Percentiles rank a stretch among this genome's conserved stretches.
These are phyloP conservation scores for Achlya hypogyna DNA, from an alignment of 352 stramenopile genomes.

Conservation along the genomic window DNA sequence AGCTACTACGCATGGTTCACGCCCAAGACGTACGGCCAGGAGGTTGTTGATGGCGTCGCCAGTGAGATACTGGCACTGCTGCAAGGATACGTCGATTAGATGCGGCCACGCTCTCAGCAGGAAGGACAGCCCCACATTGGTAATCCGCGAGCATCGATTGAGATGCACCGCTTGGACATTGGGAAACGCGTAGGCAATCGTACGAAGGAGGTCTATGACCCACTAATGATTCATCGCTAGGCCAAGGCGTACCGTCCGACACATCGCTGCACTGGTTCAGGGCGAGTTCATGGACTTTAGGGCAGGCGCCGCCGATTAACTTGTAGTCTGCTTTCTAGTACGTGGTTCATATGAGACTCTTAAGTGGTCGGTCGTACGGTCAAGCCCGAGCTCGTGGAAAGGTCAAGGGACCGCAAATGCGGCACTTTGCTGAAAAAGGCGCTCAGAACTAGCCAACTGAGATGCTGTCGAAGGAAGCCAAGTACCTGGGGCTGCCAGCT, in stretches of 20 bases:
- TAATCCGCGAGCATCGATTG: slow-evolving; percentile 41
- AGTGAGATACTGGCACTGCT: slow-evolving; percentile 30
- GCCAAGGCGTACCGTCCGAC: slow-evolving; percentile 3
- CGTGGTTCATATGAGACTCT: background rate
- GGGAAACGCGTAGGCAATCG: slow-evolving; percentile 29
- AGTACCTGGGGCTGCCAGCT: slow-evolving; percentile 4
- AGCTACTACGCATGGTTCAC: background rate
- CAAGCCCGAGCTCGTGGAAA: background rate
- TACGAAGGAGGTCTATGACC: slow-evolving; percentile 29
- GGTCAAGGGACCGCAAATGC: background rate
- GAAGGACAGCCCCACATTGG: slow-evolving; percentile 34
- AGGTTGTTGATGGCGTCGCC: slow-evolving; percentile 39
- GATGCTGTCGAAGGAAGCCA: background rate
- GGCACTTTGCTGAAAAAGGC: slow-evolving; percentile 1
- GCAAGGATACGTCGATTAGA: slow-evolving; percentile 38
- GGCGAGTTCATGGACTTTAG: background rate
- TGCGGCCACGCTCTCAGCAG: slow-evolving; percentile 32
- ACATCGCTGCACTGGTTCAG: slow-evolving; percentile 9
- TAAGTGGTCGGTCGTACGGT: background rate
- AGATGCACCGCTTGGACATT: slow-evolving; percentile 38
- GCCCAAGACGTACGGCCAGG: slow-evolving; percentile 33
- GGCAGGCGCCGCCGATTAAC: background rate
- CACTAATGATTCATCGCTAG: background rate
- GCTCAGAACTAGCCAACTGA: background rate
- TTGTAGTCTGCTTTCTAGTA: slow-evolving; percentile 13